Evolutionary conservation across 306 rosid species (phyloP), one percentile per base, ranked within the genome.

Genomic region (Nissolia schottii): DNA sequence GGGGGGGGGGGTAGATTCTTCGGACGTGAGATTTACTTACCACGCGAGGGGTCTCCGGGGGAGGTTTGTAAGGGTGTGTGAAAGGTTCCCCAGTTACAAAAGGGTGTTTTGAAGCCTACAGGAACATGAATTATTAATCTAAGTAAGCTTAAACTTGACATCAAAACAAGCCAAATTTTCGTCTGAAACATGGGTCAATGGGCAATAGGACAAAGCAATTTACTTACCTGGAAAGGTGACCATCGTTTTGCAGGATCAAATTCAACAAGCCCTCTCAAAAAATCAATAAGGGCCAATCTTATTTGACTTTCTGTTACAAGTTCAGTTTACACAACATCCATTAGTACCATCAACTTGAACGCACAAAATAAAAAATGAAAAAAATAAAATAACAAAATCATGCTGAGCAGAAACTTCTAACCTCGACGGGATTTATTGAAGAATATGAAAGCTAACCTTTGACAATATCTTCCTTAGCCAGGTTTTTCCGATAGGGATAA

Each of bases 201-300:
- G 4, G 34, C 35, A 61, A 54, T 50, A 16, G 79, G 48, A 56
- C 27, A 41, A 55, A 37, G 41, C 56, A 69, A 71, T 71, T 51
- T 79, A 95, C 99, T 51, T 79, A 95, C 99, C 97, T 95, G 99
- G 79, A 88, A 80, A 51, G 99, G 99, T 16, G 99, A 95, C 99
- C 99, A 95, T 72, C 99, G 93, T 74, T 91, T 95, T 66, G 92
- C 85, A 74, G 99, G 99, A 79, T 95, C 97, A 61, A 95, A 88
- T 80, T 95, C 97, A 75, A 95, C 96, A 27, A 95, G 96, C 48
- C 99, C 99, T 87, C 84, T 88, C 75, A 95, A 77, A 77, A 95
- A 95, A 83, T 95, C 99, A 84, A 95, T 81, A 70, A 95, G 90
- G 68, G 99, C 99, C 77, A 86, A 61, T 24, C 99, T 87, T 73